Evolutionary conservation across 768 basidiomycete genomes (phyloP).

Genomic region (Phylloporus rhodoxanthus): DNA sequence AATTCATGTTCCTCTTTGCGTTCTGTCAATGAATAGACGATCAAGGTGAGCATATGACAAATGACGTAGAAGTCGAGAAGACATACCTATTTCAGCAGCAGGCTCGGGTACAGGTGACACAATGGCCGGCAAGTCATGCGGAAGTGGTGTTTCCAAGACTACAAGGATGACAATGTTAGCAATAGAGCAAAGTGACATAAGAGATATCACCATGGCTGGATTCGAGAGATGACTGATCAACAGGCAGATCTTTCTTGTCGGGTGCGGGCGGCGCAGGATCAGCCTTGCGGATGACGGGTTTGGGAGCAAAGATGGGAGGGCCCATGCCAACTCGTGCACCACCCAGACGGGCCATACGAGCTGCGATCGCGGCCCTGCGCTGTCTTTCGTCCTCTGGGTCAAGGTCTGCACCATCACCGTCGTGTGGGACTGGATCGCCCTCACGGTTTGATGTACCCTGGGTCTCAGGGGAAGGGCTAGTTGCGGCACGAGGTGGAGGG

Average conservation of each 20-base stretch:
- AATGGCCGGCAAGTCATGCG: conserved; percentile 5
- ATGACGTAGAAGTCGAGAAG: neutral
- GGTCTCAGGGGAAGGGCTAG: conserved; percentile 14
- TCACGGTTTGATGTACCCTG: conserved; percentile 21
- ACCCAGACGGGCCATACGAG: conserved; percentile 88
- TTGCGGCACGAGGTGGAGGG: conserved; percentile 28
- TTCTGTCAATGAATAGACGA: conserved; percentile 11
- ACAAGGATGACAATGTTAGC: conserved; percentile 3
- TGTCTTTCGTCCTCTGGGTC: conserved; percentile 68
- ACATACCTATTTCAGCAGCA: conserved; percentile 16
- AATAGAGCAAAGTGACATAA: neutral
- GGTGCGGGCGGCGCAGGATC: conserved; percentile 11
- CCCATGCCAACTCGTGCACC: conserved; percentile 80
- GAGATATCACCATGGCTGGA: conserved; percentile 17
- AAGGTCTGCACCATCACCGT: conserved; percentile 22
- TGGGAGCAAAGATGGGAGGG: conserved; percentile 62
- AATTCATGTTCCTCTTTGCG: conserved; percentile 21
- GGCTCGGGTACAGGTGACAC: conserved; percentile 2
- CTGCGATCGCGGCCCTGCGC: conserved; percentile 81
- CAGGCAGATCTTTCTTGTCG: conserved; percentile 20
- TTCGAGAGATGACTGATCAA: conserved; percentile 7
- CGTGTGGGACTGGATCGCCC: conserved; percentile 21
- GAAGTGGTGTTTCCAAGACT: conserved; percentile 14
- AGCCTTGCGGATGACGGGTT: conserved; percentile 37
- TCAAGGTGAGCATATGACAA: conserved; percentile 4